Base-by-base conservation (phyloP, 2,329 filamentous ascomycete species). In the Phyllosticta capitalensis region DNA sequence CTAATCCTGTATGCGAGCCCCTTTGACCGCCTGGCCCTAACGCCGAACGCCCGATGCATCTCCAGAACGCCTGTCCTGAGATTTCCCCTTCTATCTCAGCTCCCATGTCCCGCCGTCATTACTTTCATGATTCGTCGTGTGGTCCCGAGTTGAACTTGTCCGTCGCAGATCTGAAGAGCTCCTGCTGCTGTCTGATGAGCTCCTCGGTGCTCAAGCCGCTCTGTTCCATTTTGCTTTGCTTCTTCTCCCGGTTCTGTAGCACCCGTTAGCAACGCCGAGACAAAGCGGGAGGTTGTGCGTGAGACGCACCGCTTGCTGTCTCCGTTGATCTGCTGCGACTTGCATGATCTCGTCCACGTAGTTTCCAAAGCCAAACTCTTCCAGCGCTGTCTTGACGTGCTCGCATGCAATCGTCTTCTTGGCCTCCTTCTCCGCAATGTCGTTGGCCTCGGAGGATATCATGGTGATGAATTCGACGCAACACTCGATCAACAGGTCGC, bases 371-470 rank as follows among this genome's bases (percentile, higher is more conserved):
- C 92, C 94, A 20, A 99, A 83, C 68, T 95, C 89, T 67, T 92
- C 89, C 50, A 99, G 82, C 0, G 94, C 94, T 70, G 92, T 92
- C 69, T 92, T 95, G 67, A 99, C 95, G 77, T 99, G 94, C 69
- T 99, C 94, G 73, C 90, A 95, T 12, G 92, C 92, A 67, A 99
- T 99, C 3, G 94, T 99, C 82, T 99, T 99, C 79, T 99, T 99
- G 55, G 92, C 90, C 70, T 99, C 94, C 75, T 96, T 96, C 73
- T 99, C 94, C 12, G 92, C 95, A 64, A 99, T 99, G 68, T 99
- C 94, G 75, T 99, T 99, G 63, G 94, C 94, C 77, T 99, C 92
- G 54, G 90, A 95, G n/a, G 92, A 96, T 67, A 99, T 89, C 68
- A 99, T 84, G 19, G 94, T 97, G 74, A 99, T 96, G 74, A 99